A percentile compares a stretch with the other conserved stretches of the same genome.
Conservation (phyloP, 441 rosid genomes). For the Pelargonium australe region DNA sequence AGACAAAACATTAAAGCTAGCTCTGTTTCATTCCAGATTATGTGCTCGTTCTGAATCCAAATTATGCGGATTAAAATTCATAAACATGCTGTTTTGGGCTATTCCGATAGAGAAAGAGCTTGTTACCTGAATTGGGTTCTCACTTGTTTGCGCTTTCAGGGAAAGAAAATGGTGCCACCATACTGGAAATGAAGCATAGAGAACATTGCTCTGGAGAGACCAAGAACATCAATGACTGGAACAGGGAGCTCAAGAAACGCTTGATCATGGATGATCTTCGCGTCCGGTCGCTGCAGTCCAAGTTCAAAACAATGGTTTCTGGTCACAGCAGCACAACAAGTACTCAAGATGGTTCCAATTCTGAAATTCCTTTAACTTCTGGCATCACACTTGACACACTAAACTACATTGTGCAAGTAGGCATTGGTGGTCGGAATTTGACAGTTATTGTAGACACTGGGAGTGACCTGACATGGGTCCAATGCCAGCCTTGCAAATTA, state of each 20-base stretch:
- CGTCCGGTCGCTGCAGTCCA: constrained; percentile 50
- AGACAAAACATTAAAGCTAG: not conserved
- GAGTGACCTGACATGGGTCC: constrained; percentile 94
- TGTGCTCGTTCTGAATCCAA: too few relatives aligned
- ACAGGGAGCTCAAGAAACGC: constrained; percentile 42
- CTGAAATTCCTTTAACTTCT: constrained; percentile 52
- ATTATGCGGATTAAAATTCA: not conserved
- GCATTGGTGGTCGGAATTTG: constrained; percentile 51
- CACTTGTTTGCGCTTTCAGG: constrained; percentile 33
- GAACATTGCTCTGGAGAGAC: constrained; percentile 44
- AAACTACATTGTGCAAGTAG: constrained; percentile 73
- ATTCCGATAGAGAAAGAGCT: not conserved
- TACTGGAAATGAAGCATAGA: constrained; percentile 71
- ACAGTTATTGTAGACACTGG: constrained; percentile 83
- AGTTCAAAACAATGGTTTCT: constrained; percentile 33
- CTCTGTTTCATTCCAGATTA: too few relatives aligned
- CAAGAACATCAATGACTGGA: constrained; percentile 34
- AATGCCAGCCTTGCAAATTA: constrained; percentile 71
- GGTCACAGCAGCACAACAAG: constrained; percentile 4
- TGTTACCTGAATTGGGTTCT: constrained; percentile 4
- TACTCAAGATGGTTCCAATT: constrained; percentile 19
- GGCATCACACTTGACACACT: constrained; percentile 59
- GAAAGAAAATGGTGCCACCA: constrained; percentile 42
- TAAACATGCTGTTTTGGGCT: too few relatives aligned
- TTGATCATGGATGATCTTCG: constrained; percentile 47